A percentile compares a stretch with the other conserved stretches of the same genome.
Conservation (phyloP, 2,329 filamentous ascomycete species). For the Microsporum canis region DNA sequence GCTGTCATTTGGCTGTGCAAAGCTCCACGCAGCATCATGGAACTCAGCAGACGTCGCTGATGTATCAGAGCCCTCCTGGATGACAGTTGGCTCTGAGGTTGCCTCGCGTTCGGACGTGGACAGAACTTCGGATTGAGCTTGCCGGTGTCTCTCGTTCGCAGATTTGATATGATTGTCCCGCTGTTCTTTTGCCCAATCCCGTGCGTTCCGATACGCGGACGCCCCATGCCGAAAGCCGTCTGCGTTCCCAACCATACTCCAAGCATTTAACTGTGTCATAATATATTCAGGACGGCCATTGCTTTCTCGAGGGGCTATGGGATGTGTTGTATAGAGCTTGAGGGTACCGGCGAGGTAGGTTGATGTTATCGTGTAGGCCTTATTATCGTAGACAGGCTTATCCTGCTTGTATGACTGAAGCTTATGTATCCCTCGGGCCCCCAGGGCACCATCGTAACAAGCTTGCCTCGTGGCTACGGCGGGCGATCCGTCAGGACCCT, state of each 20-base stretch:
- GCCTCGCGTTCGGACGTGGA: not conserved
- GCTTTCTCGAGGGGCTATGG: not conserved
- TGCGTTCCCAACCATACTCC: not conserved
- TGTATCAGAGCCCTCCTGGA: not conserved
- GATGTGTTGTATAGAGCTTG: conserved; percentile 9
- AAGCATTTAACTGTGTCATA: conserved; percentile 6
- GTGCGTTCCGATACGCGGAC: conserved; percentile 22
- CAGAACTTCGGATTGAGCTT: not conserved
- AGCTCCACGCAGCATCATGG: conserved; percentile 5
- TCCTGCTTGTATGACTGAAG: conserved; percentile 28
- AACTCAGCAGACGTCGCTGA: conserved; percentile 7
- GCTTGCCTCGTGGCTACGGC: conserved; percentile 27
- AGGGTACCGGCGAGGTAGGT: conserved; percentile 8
- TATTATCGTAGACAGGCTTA: conserved; percentile 19
- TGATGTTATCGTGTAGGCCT: too few species aligned
- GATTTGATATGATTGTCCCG: conserved; percentile 28
- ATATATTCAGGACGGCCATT: conserved; percentile 5
- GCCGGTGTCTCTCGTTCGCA: conserved; percentile 18
- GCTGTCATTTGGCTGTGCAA: conserved; percentile 3
- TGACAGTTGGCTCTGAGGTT: not conserved
- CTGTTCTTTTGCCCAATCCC: conserved; percentile 29
- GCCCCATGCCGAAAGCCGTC: conserved; percentile 22
- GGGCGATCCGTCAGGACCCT: conserved; percentile 13
- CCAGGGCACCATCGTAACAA: conserved; percentile 31
- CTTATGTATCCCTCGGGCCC: conserved; percentile 28